phyloP scores from a whole-genome alignment of 2,329 filamentous ascomycete genomes.

The Fonsecaea pugnacius region DNA sequence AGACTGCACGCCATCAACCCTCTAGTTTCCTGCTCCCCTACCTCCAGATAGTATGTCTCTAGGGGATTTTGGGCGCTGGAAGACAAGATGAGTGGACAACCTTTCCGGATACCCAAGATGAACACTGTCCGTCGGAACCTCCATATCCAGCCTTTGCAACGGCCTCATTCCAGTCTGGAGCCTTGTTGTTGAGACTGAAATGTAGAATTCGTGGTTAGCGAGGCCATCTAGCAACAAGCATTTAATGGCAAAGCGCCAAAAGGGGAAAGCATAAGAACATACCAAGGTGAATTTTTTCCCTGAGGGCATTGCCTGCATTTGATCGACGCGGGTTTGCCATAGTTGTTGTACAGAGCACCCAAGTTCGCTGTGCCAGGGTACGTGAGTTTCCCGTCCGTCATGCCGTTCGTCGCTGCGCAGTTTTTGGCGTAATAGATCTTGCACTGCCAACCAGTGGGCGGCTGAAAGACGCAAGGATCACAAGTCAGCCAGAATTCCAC shows the following conservation, averaged over 20 bases:
- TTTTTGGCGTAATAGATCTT: constrained; percentile 24
- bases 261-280: constrained; percentile 6
- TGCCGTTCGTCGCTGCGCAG: constrained; percentile 15
- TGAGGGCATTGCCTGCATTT: constrained; percentile 25
- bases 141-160: constrained; percentile 13
- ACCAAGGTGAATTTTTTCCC: constrained; percentile 21
- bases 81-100: not conserved
- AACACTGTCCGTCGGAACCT: constrained; percentile 5
- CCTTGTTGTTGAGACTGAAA: constrained; percentile 29
- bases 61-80: not conserved
- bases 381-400: constrained; percentile 29
- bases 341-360: constrained; percentile 20
- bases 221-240: not conserved
- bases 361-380: constrained; percentile 29
- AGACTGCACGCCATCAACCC: not conserved
- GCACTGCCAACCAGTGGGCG: constrained; percentile 26
- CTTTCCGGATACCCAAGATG: constrained; percentile 1
- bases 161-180: constrained; percentile 21
- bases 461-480: constrained; percentile 12
- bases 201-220: not conserved
- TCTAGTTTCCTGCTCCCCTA: not conserved
- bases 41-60: not conserved
- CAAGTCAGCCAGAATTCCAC: not conserved
- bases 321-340: constrained; percentile 16
- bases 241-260: not conserved